phyloP scores from a whole-genome alignment of 805 yeast genomes.

The Metschnikowia reukaufii region DNA sequence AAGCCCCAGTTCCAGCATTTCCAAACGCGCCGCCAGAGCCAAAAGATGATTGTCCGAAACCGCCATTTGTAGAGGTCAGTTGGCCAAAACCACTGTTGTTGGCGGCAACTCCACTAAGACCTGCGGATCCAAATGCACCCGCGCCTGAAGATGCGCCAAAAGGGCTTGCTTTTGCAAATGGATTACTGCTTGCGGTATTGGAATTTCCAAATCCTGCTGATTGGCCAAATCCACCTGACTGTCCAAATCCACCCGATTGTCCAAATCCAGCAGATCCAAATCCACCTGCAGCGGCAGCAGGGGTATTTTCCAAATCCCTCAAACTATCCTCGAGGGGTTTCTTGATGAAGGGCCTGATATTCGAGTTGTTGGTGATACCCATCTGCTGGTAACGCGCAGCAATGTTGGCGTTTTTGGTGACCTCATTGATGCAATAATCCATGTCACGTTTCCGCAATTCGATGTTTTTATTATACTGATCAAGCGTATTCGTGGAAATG shows the following conservation, averaged over 20 bases:
- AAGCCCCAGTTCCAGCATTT: constrained; percentile 1
- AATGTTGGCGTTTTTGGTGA: constrained; percentile 42
- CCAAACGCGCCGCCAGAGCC: constrained; percentile 7
- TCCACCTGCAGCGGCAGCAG: constrained; percentile 7
- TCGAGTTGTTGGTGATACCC: constrained; percentile 7
- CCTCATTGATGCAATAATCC: constrained; percentile 26
- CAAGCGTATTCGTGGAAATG: constrained; percentile 31
- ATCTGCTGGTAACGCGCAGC: constrained; percentile 60
- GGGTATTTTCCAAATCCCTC: constrained; percentile 16
- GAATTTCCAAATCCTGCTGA: constrained; percentile 9
- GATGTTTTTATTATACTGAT: constrained; percentile 42
- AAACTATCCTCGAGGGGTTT: constrained; percentile 29
- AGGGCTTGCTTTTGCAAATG: constrained; percentile 3
- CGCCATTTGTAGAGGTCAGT: neutral
- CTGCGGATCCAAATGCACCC: constrained; percentile 6
- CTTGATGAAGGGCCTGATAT: constrained; percentile 30
- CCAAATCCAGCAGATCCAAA: constrained; percentile 10
- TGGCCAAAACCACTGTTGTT: constrained; percentile 4
- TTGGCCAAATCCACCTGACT: constrained; percentile 8
- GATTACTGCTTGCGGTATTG: neutral
- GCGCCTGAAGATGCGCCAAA: constrained; percentile 6
- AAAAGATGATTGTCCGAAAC: constrained; percentile 5
- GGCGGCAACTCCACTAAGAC: constrained; percentile 3
- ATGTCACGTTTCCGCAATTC: constrained; percentile 24
- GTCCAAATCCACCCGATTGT: constrained; percentile 5